Base-by-base conservation (phyloP, 2,329 filamentous ascomycete genomes). In the Zopfia rhizophila region DNA sequence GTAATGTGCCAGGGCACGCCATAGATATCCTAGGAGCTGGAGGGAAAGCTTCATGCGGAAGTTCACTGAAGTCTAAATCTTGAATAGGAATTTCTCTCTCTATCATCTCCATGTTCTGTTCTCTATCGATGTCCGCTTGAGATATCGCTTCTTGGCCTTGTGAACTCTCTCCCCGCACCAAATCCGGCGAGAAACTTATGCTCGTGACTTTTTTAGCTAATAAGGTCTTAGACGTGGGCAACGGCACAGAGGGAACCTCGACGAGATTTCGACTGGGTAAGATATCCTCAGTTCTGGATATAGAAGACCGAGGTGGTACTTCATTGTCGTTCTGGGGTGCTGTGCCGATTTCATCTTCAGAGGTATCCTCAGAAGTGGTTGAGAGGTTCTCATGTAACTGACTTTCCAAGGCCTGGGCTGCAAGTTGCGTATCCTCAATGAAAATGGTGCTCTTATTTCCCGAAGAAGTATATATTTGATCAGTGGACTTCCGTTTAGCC, bases 361-460 rank as follows among this genome's bases (percentile, higher is more conserved):
- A 39, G 2, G 45, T 46, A 30, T 61, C 56, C 13, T 61, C 62
- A 3, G 50, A 58, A 13, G 56, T 60, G 6, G 47, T 45, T 3
- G 58, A 65, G 25, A 43, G 51, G 8, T 30, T 36, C 16, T 70
- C 66, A 16, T 59, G 49, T 2, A 78, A 38, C 32, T 78, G 74
- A 33, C 72, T 78, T 48, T 78, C 68, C 7, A 78, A 39, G 3
- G 63, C 72, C 23, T 65, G 58, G 28, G 63, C 65, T 12, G 72
- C 75, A 17, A 73, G 44, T 50, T 78, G 76, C 5, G 76, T 76
- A 41, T 77, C 70, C 21, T 77, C 73, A 18, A 78, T 58, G 33
- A 68, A 72, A 1, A 46, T 25, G 5, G 25, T 33, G 32, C 38
- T 30, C 22, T 33, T 13, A 21, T 32, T 11, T n/a, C n/a, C n/a